Conservation (phyloP, 2,329 filamentous ascomycete species). For the Cryphonectria nitschkei region DNA sequence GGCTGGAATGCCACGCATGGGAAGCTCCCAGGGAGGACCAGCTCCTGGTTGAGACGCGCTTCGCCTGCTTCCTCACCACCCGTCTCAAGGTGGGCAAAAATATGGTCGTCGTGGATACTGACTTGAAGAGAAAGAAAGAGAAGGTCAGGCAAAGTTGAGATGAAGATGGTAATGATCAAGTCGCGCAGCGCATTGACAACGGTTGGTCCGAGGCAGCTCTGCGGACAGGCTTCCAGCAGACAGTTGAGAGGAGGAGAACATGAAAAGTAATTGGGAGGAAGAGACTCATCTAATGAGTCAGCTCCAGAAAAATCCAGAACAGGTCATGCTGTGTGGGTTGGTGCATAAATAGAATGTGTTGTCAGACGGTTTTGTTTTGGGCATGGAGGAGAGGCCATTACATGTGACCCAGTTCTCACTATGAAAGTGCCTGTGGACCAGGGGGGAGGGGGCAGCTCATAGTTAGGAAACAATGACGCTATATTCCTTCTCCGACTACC, state of each 20-base stretch:
- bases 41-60: conserved; percentile 26
- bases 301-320: not conserved
- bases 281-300: conserved; percentile 2
- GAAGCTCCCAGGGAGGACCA: conserved; percentile 27
- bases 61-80: conserved; percentile 20
- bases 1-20: conserved; percentile 32
- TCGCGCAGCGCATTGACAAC: not conserved
- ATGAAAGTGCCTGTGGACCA: not conserved
- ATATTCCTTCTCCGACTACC: not conserved
- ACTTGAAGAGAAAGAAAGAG: not conserved
- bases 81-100: conserved; percentile 21
- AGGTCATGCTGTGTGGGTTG: not conserved
- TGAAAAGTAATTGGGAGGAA: not conserved
- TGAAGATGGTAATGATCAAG: not conserved
- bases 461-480: conserved; percentile 4
- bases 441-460: conserved; percentile 2
- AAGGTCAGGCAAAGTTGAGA: not conserved
- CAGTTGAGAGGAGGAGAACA: conserved; percentile 3
- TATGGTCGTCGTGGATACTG: conserved; percentile 16
- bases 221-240: not conserved
- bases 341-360: conserved; percentile 16
- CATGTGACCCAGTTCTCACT: conserved; percentile 15
- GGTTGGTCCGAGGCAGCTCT: not conserved
- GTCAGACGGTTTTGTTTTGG: conserved; percentile 7
- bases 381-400: conserved; percentile 2